Evolutionary conservation across 805 yeast genomes (phyloP).

Genomic region (Metschnikowia similis): DNA sequence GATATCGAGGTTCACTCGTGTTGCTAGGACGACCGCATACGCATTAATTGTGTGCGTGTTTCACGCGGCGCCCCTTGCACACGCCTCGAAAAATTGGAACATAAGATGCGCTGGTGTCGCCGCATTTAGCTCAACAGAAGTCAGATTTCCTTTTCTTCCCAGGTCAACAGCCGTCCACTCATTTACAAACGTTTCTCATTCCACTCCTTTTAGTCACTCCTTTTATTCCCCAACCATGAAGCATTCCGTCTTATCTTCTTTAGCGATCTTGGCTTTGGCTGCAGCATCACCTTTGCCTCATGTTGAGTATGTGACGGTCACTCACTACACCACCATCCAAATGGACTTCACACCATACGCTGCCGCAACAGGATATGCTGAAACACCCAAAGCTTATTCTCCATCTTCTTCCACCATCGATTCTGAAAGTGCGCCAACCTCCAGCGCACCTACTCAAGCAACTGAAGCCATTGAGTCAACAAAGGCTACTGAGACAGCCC

Average conservation of each 20-base stretch:
- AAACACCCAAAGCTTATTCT: not conserved
- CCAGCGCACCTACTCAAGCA: not conserved
- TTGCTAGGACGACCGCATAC: not conserved
- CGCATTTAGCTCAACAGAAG: not conserved
- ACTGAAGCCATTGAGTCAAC: too few species aligned
- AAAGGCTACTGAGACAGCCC: not conserved
- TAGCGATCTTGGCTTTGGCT: conserved; percentile 5
- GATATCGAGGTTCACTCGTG: not conserved
- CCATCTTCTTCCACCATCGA: not conserved
- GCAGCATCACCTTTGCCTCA: conserved; percentile 10
- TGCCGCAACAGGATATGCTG: not conserved
- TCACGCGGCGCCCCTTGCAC: not conserved
- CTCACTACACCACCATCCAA: conserved; percentile 10
- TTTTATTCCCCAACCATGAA: conserved; percentile 5
- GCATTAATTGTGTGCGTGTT: not conserved
- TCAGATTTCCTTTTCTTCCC: not conserved
- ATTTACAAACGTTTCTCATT: conserved; percentile 2
- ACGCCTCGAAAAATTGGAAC: not conserved
- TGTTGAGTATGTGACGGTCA: conserved; percentile 11
- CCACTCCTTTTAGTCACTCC: not conserved
- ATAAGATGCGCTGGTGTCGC: not conserved
- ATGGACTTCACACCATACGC: conserved; percentile 5
- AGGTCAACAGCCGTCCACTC: conserved; percentile 1
- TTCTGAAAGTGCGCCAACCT: not conserved
- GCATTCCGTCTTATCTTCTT: conserved; percentile 7